Evolutionary conservation across 2,329 filamentous ascomycete species (phyloP).

Genomic region (Rhexocercosporidium sp.): DNA sequence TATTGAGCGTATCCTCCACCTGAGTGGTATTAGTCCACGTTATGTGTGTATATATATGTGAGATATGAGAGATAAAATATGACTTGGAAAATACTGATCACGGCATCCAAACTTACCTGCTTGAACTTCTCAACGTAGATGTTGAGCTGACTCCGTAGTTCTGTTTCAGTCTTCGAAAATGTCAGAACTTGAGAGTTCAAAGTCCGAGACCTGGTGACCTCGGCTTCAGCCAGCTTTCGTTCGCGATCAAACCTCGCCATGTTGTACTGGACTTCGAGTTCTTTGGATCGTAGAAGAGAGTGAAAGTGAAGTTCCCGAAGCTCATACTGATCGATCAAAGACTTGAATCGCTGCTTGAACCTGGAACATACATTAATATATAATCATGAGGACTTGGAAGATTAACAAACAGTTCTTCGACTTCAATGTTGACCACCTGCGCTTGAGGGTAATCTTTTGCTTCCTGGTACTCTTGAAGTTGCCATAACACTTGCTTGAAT

Average conservation of each 20-base stretch:
- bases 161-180: slow-evolving; percentile 94
- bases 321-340: slow-evolving; percentile 95
- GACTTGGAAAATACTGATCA: slow-evolving; percentile 10
- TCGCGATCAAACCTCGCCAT: slow-evolving; percentile 88
- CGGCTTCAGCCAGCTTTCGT: slow-evolving; percentile 84
- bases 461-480: slow-evolving; percentile 87
- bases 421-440: slow-evolving; percentile 81
- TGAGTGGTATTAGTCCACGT: slow-evolving; percentile 56
- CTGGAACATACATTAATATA: slow-evolving; percentile 57
- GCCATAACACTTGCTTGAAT: slow-evolving; percentile 78
- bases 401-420: slow-evolving; percentile 77
- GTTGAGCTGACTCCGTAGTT: slow-evolving; percentile 92
- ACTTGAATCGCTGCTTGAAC: slow-evolving; percentile 87
- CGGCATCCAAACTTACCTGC: slow-evolving; percentile 69
- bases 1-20: slow-evolving; percentile 98
- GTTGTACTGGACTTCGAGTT: slow-evolving; percentile 92
- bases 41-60: slow-evolving; percentile 19
- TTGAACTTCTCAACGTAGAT: slow-evolving; percentile 99
- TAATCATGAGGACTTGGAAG: background rate
- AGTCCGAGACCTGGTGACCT: slow-evolving; percentile 79
- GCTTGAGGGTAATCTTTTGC: slow-evolving; percentile 83
- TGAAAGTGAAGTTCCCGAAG: slow-evolving; percentile 94
- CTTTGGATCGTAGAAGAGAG: slow-evolving; percentile 88
- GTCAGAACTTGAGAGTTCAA: slow-evolving; percentile 91
- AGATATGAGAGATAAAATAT: slow-evolving; percentile 13